phyloP scores from a whole-genome alignment of 2,329 filamentous ascomycete genomes.

The Incumbomyces delicatus region DNA sequence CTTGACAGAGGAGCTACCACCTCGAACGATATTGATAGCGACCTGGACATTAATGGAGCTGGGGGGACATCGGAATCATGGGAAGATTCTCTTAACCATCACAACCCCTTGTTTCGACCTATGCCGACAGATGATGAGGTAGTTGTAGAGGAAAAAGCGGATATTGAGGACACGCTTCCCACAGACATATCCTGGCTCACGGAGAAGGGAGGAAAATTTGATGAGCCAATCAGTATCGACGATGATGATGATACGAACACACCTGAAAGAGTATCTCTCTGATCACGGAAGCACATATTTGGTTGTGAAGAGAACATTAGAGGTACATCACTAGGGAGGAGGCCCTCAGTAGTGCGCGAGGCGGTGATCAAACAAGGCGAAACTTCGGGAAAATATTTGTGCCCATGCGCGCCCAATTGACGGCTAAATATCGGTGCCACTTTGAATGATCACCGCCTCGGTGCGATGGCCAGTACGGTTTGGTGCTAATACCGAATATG shows the following conservation, averaged over 20 bases:
- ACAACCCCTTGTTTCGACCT: neutral
- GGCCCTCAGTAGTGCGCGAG: too few species aligned
- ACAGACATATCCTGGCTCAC: neutral
- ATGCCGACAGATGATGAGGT: neutral
- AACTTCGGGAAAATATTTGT: too few species aligned
- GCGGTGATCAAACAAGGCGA: too few species aligned
- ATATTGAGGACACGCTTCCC: neutral
- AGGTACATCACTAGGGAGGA: too few species aligned
- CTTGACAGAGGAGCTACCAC: neutral
- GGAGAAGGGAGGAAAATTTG: neutral
- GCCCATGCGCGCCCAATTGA: too few species aligned
- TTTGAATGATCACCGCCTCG: too few species aligned
- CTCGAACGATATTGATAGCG: neutral
- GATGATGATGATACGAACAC: neutral
- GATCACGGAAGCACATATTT: too few species aligned
- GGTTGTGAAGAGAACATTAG: too few species aligned
- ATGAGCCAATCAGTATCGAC: conserved; percentile 2
- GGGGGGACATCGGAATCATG: neutral
- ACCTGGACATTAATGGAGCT: neutral
- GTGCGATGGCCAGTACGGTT: too few species aligned
- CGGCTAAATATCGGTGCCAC: too few species aligned
- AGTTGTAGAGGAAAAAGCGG: neutral
- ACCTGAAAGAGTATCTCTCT: too few species aligned
- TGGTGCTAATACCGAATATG: too few species aligned
- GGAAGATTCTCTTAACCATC: neutral